These are phyloP conservation scores for Acanthamoeba sp. DNA, from an alignment of 208 protist species.

Conservation along the genomic window DNA sequence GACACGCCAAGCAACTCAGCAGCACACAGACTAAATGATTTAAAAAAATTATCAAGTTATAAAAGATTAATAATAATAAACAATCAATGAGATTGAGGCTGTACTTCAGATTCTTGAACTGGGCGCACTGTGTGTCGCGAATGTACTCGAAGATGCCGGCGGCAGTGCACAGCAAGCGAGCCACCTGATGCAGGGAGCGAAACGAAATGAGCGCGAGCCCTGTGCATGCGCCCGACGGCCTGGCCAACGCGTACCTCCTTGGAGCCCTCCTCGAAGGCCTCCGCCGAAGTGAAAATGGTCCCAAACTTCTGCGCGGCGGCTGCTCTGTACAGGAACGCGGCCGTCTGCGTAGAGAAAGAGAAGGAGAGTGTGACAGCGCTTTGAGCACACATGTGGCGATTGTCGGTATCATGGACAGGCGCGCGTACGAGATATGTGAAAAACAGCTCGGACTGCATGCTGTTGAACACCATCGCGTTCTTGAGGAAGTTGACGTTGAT, in stretches of 20 bases:
- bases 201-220: background rate
- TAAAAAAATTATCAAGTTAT: too few species aligned
- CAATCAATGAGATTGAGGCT: background rate
- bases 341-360: background rate
- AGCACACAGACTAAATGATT: too few species aligned
- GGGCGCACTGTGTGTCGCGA: background rate
- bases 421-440: background rate
- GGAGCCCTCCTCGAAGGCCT: conserved; percentile 41
- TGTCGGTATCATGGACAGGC: too few species aligned
- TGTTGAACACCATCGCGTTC: background rate
- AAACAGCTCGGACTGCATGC: background rate
- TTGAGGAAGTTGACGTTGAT: background rate
- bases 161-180: background rate
- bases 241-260: background rate
- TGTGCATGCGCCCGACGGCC: background rate
- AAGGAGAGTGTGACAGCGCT: background rate
- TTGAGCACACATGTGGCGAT: background rate
- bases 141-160: conserved; percentile 38
- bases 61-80: too few species aligned
- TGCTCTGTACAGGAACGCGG: background rate
- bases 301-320: background rate
- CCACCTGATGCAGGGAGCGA: background rate
- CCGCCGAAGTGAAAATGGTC: background rate
- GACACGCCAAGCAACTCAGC: too few species aligned
- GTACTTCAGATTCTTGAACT: background rate